Evolutionary conservation across 2,329 filamentous ascomycete species (phyloP).

Genomic region (Grosmannia clavigera): DNA sequence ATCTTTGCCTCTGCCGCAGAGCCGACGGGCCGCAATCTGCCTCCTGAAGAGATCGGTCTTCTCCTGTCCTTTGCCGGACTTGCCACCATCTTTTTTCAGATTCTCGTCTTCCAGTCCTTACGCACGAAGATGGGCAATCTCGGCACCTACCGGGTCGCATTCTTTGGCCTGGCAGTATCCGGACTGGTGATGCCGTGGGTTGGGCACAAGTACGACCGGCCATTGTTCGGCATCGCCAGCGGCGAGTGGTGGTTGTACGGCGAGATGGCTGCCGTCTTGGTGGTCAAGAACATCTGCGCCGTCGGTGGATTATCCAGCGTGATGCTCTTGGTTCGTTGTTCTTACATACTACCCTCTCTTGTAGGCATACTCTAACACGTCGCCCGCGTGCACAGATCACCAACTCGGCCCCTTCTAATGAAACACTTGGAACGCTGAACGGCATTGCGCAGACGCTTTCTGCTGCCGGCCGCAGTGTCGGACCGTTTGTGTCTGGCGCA

Average conservation of each 20-base stretch:
- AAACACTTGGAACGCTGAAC: constrained; percentile 79
- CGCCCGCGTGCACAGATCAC: constrained; percentile 51
- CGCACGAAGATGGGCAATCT: constrained; percentile 75
- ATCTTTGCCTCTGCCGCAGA: constrained; percentile 70
- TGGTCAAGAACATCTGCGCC: constrained; percentile 81
- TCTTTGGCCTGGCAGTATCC: constrained; percentile 68
- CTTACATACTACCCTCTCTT: background rate
- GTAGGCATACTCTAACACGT: background rate
- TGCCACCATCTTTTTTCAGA: constrained; percentile 81
- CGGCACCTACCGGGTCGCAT: constrained; percentile 64
- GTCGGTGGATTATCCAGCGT: constrained; percentile 86
- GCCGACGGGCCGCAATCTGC: constrained; percentile 65
- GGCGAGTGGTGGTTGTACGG: constrained; percentile 62
- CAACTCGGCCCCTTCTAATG: constrained; percentile 78
- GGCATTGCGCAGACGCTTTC: constrained; percentile 89
- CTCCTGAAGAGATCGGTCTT: constrained; percentile 70
- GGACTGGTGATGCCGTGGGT: constrained; percentile 87
- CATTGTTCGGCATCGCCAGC: constrained; percentile 43
- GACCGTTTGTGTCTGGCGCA: constrained; percentile 77
- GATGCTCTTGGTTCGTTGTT: constrained; percentile 57
- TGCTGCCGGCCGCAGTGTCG: constrained; percentile 76
- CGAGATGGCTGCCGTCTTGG: constrained; percentile 67
- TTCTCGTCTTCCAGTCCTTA: constrained; percentile 69
- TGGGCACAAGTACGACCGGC: constrained; percentile 55
- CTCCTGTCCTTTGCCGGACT: constrained; percentile 73